phyloP scores from a whole-genome alignment of 1,139 yeast species.

The Hanseniaspora uvarum region DNA sequence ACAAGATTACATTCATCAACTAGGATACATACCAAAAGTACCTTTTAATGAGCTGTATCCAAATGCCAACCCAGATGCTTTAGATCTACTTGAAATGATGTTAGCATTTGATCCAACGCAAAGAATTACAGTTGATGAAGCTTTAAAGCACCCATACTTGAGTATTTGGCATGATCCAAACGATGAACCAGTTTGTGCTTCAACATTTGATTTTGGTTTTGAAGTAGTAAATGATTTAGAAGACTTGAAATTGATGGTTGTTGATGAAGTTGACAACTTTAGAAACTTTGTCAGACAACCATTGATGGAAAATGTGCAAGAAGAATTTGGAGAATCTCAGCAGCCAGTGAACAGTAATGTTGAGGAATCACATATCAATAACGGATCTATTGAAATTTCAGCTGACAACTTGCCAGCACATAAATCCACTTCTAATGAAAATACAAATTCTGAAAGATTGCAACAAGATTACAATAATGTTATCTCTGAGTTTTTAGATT shows the following conservation, averaged over 20 bases:
- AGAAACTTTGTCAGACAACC: conserved; percentile 76
- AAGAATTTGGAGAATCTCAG: conserved; percentile 21
- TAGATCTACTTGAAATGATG: conserved; percentile 74
- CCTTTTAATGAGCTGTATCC: conserved; percentile 72
- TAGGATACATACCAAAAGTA: conserved; percentile 73
- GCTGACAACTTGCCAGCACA: conserved; percentile 35
- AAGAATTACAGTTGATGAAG: conserved; percentile 81
- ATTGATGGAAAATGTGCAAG: conserved; percentile 34
- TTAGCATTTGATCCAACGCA: conserved; percentile 77
- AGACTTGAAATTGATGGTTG: conserved; percentile 62
- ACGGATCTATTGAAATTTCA: conserved; percentile 31
- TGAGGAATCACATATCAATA: conserved; percentile 19
- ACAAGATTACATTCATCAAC: conserved; percentile 78
- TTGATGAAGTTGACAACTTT: conserved; percentile 71
- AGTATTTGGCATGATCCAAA: conserved; percentile 93
- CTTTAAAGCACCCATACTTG: conserved; percentile 79
- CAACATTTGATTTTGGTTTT: conserved; percentile 78
- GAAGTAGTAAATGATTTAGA: conserved; percentile 78
- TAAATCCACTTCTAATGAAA: conserved; percentile 9
- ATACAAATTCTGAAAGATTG: conserved; percentile 18
- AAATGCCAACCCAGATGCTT: conserved; percentile 73
- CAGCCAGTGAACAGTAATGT: conserved; percentile 17
- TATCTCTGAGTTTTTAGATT: conserved; percentile 33
- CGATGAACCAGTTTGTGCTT: conserved; percentile 81
- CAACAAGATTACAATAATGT: conserved; percentile 22